Base-by-base conservation (phyloP, 2,329 filamentous ascomycete genomes). In the Lachnellula subtilissima region DNA sequence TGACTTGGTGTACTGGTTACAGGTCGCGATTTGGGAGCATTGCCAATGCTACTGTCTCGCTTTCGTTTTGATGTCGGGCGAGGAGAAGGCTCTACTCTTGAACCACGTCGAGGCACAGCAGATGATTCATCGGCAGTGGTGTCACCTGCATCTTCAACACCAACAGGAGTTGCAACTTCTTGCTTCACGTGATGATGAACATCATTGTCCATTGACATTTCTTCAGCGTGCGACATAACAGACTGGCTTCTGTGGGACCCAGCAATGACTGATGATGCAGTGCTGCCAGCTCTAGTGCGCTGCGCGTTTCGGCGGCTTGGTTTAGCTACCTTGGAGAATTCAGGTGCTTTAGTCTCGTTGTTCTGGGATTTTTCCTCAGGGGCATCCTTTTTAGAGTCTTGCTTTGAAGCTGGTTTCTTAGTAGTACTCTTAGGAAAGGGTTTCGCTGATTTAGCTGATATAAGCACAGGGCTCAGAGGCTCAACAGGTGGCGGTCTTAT, bases 1-100 rank as follows among this genome's bases (percentile, higher is more conserved):
- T 89, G 81, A 8, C 82, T 83, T 22, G 84, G 82, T 28, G 86
- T 84, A 4, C 75, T 75, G 1, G 78, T 75, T 2, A 78, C 76
- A 54, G 78, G 59, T 55, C 77, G 80, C 65, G 53, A 46, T 23
- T 58, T 69, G 64, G 37, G 36, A 40, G 23, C 54, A 39, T 32
- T 32, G 28, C 8, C 28, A 32, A 46, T 47, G 46, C 58, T 65
- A 23, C 37, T 48, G 5, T 79, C 78, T 48, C 83, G 76, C 70
- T 85, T 86, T 19, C 83, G 77, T 66, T 86, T 86, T 11, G 72
- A 71, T 53, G 46, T 72, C 69, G 23, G 73, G 69, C 55, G 72
- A 70, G 51, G 74, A 62, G 62, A 72, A 70, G 55, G 54, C 8
- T 37, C 58, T 15, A 48, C 46, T 48, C 54, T 53, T 3, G 56